Conservation (phyloP, 192 early-diverging fungal species). For the Dispira parvispora region DNA sequence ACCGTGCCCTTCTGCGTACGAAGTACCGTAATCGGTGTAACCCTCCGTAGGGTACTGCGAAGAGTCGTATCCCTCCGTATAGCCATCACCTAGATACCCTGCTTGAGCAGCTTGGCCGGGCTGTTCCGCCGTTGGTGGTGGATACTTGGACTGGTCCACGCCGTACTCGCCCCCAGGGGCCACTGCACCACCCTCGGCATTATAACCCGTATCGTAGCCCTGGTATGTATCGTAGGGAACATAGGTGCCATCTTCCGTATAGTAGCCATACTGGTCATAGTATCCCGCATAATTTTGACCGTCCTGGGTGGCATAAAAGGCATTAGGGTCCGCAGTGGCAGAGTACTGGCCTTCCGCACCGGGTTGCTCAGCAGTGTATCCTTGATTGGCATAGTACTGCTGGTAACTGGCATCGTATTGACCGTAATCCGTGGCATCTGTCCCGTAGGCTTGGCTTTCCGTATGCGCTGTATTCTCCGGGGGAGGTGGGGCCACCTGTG, state of each 20-base stretch:
- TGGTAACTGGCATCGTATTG: background rate
- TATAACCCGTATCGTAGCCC: background rate
- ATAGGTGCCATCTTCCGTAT: slow-evolving; percentile 4
- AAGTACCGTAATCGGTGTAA: background rate
- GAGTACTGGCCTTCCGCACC: background rate
- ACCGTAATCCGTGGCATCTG: background rate
- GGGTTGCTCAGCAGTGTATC: background rate
- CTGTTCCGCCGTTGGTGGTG: too few relatives aligned
- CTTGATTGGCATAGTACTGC: background rate
- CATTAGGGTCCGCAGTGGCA: background rate
- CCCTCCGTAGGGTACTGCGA: background rate
- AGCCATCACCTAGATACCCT: too few relatives aligned
- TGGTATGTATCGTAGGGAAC: background rate
- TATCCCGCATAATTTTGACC: background rate
- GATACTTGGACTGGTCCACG: background rate
- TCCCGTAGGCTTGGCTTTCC: background rate
- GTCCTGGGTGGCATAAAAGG: background rate
- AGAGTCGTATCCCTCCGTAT: background rate
- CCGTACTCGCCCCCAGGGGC: background rate
- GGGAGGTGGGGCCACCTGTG: background rate
- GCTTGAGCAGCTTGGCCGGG: too few relatives aligned
- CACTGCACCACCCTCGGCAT: background rate
- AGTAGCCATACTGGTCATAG: slow-evolving; percentile 9
- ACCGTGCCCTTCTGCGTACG: background rate
- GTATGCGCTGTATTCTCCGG: background rate